Conservation (phyloP, 2,329 filamentous ascomycete genomes). For the Didymella lethalis region DNA sequence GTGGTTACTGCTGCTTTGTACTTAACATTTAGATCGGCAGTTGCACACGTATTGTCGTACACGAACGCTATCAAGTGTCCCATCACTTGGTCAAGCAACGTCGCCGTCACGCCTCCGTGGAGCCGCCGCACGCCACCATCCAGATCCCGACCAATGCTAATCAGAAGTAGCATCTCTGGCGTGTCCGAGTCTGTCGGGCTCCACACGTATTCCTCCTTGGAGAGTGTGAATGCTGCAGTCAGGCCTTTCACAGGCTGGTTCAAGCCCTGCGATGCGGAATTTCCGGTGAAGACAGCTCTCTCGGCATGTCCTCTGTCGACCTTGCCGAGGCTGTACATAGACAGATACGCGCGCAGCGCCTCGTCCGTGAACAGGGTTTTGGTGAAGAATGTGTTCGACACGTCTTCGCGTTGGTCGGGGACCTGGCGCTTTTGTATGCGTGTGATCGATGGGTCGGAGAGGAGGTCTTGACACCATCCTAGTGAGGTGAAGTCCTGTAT, state of each 20-base stretch:
- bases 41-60: conserved; percentile 28
- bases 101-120: conserved; percentile 39
- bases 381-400: conserved; percentile 35
- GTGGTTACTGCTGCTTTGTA: conserved; percentile 36
- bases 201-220: conserved; percentile 25
- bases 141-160: conserved; percentile 31
- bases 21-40: conserved; percentile 34
- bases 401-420: conserved; percentile 9
- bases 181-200: conserved; percentile 23
- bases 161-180: conserved; percentile 32
- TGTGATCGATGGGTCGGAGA: conserved; percentile 35
- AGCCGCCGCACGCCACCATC: conserved; percentile 33
- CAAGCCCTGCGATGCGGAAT: conserved; percentile 7
- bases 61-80: conserved; percentile 27
- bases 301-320: conserved; percentile 12
- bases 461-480: conserved; percentile 37
- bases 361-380: conserved; percentile 36
- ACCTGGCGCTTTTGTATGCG: conserved; percentile 27
- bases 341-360: conserved; percentile 35
- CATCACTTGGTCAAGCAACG: conserved; percentile 41
- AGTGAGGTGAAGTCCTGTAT: conserved; percentile 37
- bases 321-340: conserved; percentile 31
- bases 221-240: conserved; percentile 6
- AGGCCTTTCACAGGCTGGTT: not conserved
- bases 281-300: conserved; percentile 19